These are phyloP conservation scores for Xanthoconium stramineum DNA, from an alignment of 768 basidiomycete genomes.

Conservation along the genomic window DNA sequence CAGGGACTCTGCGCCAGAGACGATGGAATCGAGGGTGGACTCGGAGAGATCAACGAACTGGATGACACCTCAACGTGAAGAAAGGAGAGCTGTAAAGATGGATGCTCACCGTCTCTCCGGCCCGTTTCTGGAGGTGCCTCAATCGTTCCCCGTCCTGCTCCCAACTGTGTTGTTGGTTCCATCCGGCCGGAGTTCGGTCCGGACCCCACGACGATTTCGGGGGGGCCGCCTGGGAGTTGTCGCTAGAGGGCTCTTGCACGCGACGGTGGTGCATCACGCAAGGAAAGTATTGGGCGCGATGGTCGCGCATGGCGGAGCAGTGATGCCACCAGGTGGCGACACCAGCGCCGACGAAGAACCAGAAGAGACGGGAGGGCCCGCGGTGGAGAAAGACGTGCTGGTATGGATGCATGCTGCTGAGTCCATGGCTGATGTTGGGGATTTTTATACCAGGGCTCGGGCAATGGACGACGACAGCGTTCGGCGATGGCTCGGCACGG, in stretches of 20 bases:
- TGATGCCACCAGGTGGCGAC: constrained; percentile 36
- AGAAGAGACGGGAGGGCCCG: constrained; percentile 58
- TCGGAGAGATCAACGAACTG: constrained; percentile 65
- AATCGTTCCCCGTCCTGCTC: constrained; percentile 48
- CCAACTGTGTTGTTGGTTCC: constrained; percentile 35
- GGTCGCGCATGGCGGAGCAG: constrained; percentile 43
- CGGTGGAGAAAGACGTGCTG: constrained; percentile 25
- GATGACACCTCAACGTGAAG: background rate
- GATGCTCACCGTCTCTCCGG: constrained; percentile 46
- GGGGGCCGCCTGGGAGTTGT: background rate
- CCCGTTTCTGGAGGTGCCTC: constrained; percentile 44
- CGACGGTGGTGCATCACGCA: constrained; percentile 26
- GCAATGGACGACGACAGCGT: constrained; percentile 17
- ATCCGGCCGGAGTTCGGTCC: constrained; percentile 17
- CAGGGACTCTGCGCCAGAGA: constrained; percentile 53
- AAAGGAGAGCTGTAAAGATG: background rate
- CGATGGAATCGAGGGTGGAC: constrained; percentile 58
- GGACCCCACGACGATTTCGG: constrained; percentile 3
- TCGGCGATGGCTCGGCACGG: constrained; percentile 20
- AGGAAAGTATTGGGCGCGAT: constrained; percentile 32
- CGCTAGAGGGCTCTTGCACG: constrained; percentile 7
- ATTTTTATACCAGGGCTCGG: constrained; percentile 14
- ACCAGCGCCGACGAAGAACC: constrained; percentile 64
- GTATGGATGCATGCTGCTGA: constrained; percentile 22
- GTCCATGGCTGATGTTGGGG: background rate